These are phyloP conservation scores for Prunus yedoensis DNA, from an alignment of 331 rosid species.

Conservation along the genomic window DNA sequence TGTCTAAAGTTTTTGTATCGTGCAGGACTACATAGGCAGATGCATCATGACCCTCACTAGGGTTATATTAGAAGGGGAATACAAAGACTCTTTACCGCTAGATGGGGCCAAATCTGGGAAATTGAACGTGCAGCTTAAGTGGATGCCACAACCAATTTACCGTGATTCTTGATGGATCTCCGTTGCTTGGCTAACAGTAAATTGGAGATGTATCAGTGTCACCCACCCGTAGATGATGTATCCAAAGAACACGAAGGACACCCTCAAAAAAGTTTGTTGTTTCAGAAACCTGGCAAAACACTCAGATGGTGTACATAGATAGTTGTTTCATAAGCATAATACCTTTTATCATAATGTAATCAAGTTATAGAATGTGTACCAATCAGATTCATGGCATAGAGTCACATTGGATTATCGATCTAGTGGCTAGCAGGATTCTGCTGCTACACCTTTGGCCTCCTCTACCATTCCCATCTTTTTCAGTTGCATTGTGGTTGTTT, in stretches of 20 bases:
- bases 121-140: constrained; percentile 81
- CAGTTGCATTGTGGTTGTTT: background rate
- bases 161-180: constrained; percentile 57
- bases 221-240: constrained; percentile 18
- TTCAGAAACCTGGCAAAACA: background rate
- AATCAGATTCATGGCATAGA: background rate
- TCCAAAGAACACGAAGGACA: constrained; percentile 14
- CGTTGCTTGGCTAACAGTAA: constrained; percentile 4
- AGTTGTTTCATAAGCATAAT: constrained; percentile 23
- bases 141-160: constrained; percentile 86
- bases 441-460: background rate
- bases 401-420: background rate
- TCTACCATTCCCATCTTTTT: background rate
- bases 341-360: background rate
- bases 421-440: background rate
- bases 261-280: constrained; percentile 9
- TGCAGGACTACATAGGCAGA: constrained; percentile 92
- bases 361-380: constrained; percentile 3
- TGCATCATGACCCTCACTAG: constrained; percentile 86
- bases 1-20: background rate
- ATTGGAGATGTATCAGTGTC: constrained; percentile 11
- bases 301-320: constrained; percentile 43
- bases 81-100: constrained; percentile 63
- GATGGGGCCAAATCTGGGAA: constrained; percentile 86
- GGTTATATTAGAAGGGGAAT: constrained; percentile 88